phyloP scores from a whole-genome alignment of 176 grass and related monocot genomes.

The Aegilops longissima region DNA sequence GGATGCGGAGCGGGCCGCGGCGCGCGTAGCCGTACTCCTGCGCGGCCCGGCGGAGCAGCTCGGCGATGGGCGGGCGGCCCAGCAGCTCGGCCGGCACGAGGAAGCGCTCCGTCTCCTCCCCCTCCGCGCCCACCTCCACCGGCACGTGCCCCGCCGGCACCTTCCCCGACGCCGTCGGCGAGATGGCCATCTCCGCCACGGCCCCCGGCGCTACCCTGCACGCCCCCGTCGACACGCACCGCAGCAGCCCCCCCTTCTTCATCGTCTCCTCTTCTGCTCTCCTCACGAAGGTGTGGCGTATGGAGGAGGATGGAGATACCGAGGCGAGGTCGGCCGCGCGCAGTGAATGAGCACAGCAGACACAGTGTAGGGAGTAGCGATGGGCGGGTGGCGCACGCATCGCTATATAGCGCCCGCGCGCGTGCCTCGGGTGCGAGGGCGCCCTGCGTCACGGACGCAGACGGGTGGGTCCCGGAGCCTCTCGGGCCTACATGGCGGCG shows the following conservation, averaged over 20 bases:
- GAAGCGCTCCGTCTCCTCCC: constrained; percentile 87
- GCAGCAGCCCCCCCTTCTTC: constrained; percentile 43
- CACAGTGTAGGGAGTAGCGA: not conserved
- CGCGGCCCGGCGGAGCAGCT: constrained; percentile 66
- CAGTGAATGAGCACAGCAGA: not conserved
- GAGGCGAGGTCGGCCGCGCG: not conserved
- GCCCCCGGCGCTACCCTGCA: constrained; percentile 41
- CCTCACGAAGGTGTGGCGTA: not conserved
- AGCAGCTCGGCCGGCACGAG: constrained; percentile 74
- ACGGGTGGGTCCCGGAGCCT: fast-evolving
- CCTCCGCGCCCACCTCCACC: constrained; percentile 70
- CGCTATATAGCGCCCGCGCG: constrained; percentile 33
- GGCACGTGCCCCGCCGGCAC: constrained; percentile 85
- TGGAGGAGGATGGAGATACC: not conserved
- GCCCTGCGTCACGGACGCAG: fast-evolving
- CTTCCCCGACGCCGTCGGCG: not conserved
- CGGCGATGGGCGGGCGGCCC: constrained; percentile 61
- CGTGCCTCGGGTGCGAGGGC: not conserved
- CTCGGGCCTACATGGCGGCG: not conserved
- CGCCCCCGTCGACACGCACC: constrained; percentile 47
- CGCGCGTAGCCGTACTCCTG: constrained; percentile 91
- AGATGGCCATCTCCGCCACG: not conserved
- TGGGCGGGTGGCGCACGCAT: constrained; percentile 1
- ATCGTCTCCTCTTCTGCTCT: not conserved
- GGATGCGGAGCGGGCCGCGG: constrained; percentile 75